Evolutionary conservation across 2,329 filamentous ascomycete genomes (phyloP).

Genomic region (Alternaria sp.): DNA sequence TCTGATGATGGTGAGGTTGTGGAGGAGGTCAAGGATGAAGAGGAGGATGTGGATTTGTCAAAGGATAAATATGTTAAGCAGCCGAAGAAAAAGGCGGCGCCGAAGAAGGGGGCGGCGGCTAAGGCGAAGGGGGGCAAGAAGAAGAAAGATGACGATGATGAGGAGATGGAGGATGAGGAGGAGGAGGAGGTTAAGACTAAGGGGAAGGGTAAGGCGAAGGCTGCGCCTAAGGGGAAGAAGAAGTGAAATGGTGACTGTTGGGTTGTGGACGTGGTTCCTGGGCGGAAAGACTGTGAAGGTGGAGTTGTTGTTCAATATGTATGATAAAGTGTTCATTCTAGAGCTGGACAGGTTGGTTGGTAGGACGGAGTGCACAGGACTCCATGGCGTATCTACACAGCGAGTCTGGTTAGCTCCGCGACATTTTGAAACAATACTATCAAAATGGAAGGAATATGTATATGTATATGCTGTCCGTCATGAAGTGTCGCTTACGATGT

Average conservation of each 20-base stretch:
- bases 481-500: neutral
- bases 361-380: neutral
- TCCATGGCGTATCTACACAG: neutral
- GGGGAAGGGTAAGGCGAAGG: conserved; percentile 55
- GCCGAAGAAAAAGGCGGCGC: conserved; percentile 74
- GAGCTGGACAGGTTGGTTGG: too few relatives aligned
- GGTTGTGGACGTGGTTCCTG: too few relatives aligned
- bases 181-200: conserved; percentile 61
- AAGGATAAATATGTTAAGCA: conserved; percentile 97
- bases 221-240: conserved; percentile 14
- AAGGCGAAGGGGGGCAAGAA: conserved; percentile 47
- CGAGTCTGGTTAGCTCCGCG: neutral
- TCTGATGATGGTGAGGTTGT: conserved; percentile 69
- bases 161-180: conserved; percentile 31
- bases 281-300: neutral
- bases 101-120: conserved; percentile 40
- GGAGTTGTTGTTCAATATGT: neutral
- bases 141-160: conserved; percentile 29
- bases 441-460: neutral
- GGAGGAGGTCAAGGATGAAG: conserved; percentile 62
- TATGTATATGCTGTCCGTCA: neutral
- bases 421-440: neutral
- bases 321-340: neutral
- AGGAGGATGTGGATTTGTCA: conserved; percentile 80
- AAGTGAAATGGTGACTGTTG: neutral